phyloP scores from a whole-genome alignment of 257 asterid species.

The Thymus quinquecostatus region DNA sequence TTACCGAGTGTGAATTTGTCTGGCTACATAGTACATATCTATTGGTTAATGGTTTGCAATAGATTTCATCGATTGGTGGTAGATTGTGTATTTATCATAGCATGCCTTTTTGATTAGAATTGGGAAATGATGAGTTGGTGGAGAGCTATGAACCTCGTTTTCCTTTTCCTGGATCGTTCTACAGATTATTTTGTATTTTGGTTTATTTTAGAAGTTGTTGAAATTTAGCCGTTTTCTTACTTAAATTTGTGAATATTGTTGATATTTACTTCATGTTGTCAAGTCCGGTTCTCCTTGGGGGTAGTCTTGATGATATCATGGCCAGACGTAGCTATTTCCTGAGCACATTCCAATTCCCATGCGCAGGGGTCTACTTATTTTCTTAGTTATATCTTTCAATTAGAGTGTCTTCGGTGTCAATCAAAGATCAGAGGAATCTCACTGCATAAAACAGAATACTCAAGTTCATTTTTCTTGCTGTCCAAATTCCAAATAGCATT shows the following conservation, averaged over 20 bases:
- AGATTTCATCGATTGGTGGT: neutral
- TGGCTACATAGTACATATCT: neutral
- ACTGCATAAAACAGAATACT: neutral
- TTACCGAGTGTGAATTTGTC: conserved; percentile 1
- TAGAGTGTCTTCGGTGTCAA: neutral
- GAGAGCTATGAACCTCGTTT: too few species aligned
- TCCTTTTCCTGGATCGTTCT: neutral
- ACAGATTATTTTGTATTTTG: neutral
- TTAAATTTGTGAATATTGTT: neutral
- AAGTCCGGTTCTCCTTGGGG: neutral
- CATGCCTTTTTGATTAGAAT: neutral
- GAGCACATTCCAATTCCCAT: neutral
- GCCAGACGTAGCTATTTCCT: neutral
- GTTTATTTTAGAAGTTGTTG: neutral
- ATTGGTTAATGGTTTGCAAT: conserved; percentile 7
- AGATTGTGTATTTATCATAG: neutral
- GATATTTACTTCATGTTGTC: conserved; percentile 10
- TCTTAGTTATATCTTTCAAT: neutral
- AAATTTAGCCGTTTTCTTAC: neutral
- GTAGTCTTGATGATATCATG: conserved; percentile 14
- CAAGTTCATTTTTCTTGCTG: neutral
- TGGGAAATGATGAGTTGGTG: neutral
- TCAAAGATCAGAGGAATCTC: neutral
- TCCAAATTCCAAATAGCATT: neutral
- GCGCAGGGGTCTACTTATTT: neutral